These are phyloP conservation scores for Shiraia sp. DNA, from an alignment of 2,329 filamentous ascomycete genomes.

Conservation along the genomic window DNA sequence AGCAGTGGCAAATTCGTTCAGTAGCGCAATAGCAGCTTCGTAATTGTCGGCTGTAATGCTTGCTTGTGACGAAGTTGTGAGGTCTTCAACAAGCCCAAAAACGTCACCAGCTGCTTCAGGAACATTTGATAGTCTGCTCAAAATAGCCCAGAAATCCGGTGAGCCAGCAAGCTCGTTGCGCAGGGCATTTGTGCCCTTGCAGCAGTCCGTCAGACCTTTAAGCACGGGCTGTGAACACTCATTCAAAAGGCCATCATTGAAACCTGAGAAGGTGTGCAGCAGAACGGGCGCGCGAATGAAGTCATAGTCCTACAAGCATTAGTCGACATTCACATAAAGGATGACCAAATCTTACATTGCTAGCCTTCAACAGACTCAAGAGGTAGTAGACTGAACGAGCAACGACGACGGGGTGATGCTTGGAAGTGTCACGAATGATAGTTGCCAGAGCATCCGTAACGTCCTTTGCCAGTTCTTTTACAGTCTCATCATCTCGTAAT, in stretches of 20 bases:
- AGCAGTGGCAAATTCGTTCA: conserved; percentile 87
- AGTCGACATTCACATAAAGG: not conserved
- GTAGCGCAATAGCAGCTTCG: conserved; percentile 78
- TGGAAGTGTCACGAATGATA: conserved; percentile 76
- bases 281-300: conserved; percentile 91
- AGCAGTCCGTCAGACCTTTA: conserved; percentile 77
- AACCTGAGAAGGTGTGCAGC: conserved; percentile 86
- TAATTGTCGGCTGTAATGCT: conserved; percentile 96
- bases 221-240: conserved; percentile 76
- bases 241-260: conserved; percentile 75
- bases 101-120: conserved; percentile 74
- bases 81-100: conserved; percentile 82
- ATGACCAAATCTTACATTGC: conserved; percentile 67
- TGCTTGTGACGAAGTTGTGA: conserved; percentile 70
- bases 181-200: conserved; percentile 75
- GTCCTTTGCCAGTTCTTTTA: conserved; percentile 73
- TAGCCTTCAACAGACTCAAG: conserved; percentile 76
- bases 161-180: conserved; percentile 94
- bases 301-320: conserved; percentile 69
- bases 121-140: conserved; percentile 73
- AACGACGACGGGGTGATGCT: conserved; percentile 80
- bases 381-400: conserved; percentile 87
- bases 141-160: conserved; percentile 93
- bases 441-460: conserved; percentile 81
- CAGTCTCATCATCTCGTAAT: conserved; percentile 73